Evolutionary conservation across 176 grass and related monocot genomes (phyloP), one percentile per base, ranked within the genome.

Genomic region (Rhipidocladum racemiflorum): DNA sequence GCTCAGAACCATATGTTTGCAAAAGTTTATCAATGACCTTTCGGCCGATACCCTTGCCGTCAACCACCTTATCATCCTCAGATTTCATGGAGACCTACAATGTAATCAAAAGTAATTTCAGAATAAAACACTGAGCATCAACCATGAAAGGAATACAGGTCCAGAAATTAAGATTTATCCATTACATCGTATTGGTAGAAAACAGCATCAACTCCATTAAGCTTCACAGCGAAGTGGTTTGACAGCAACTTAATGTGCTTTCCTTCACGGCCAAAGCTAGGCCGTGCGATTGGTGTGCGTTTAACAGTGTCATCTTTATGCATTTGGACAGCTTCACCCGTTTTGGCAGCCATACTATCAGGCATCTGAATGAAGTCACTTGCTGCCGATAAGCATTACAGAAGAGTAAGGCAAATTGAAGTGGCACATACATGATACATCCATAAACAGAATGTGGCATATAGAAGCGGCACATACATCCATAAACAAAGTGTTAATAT

Each of bases 181-280:
- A 84, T 83, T 94, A 94, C 92, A 74, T 51, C 82, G 72, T 94
- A 91, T 46, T 94, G 86, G 77, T 94, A 81, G 86, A 94, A 94
- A 64, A 91, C 83, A 9, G 83, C 81, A 89, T 94, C 83, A 78
- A 48, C 63, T 56, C 36, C 48, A 61, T 48, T 87, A 89, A 86
- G 81, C 74, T 83, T 85, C 72, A 94, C 92, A 59, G 70, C 70
- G 43, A 94, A 94, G 74, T 94, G 89, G 23, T 94, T 94, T 34
- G 92, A 75, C 49, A 89, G 80, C 35, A 94, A 80, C 76, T 64
- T 75, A 70, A 94, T 89, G 36, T 23, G 86, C 51, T 60, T 79
- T 74, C 92, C 92, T 69, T 87, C 89, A 56, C 28, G 78, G 2
- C 89, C 92, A 70, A 74, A 68, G 56, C 86, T 84, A 75, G 65